A percentile compares a stretch with the other conserved stretches of the same genome.
phyloP scores from a whole-genome alignment of 2,329 filamentous ascomycete species.

The Monosporascus sp. region DNA sequence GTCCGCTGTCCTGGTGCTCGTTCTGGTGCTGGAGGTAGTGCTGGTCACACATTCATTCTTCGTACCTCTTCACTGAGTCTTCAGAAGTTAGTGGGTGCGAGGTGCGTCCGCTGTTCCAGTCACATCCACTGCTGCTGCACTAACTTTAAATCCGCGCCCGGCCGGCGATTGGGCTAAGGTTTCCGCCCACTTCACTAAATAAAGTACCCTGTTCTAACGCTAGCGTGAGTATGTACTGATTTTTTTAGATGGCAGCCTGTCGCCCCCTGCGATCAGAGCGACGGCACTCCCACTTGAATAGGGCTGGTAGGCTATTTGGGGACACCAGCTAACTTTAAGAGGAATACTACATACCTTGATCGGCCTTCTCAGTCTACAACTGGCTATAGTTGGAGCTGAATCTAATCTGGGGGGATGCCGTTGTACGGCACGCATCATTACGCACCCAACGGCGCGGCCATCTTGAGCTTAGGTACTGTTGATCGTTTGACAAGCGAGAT shows the following conservation, averaged over 20 bases:
- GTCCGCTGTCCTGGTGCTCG: background rate
- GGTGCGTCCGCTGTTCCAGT: background rate
- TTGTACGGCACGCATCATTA: too few species aligned
- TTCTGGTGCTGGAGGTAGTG: too few species aligned
- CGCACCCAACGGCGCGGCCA: too few species aligned
- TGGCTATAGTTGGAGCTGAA: too few species aligned
- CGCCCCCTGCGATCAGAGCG: background rate
- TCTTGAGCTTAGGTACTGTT: too few species aligned
- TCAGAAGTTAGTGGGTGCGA: background rate
- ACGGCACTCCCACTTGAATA: constrained; percentile 4
- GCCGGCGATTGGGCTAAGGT: too few species aligned
- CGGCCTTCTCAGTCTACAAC: too few species aligned
- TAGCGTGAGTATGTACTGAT: background rate
- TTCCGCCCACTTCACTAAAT: too few species aligned
- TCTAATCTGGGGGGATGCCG: too few species aligned
- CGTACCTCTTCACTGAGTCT: background rate
- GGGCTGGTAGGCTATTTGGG: constrained; percentile 15
- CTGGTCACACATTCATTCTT: background rate
- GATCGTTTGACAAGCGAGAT: too few species aligned
- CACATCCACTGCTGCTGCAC: background rate
- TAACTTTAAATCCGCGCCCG: background rate
- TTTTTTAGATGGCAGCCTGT: background rate
- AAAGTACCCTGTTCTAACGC: too few species aligned
- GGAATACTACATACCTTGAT: background rate
- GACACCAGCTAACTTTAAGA: constrained; percentile 3